Percentiles rank a stretch among this genome's conserved stretches.
These are phyloP conservation scores for Colletotrichum limetticola DNA, from an alignment of 2,329 filamentous ascomycete genomes.

Conservation along the genomic window DNA sequence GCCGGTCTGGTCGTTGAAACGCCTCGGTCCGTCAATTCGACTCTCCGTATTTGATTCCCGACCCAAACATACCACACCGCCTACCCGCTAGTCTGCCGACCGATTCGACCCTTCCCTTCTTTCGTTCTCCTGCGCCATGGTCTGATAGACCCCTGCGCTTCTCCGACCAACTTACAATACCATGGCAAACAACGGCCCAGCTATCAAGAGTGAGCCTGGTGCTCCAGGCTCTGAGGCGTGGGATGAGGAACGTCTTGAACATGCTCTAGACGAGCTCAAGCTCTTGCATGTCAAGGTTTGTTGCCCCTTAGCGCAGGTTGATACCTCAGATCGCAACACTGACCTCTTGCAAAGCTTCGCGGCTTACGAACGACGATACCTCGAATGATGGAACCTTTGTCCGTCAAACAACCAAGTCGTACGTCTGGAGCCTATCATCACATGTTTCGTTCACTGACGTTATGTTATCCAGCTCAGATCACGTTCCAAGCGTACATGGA, in stretches of 20 bases:
- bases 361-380: conserved; percentile 61
- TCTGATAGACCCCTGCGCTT: background rate
- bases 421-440: conserved; percentile 40
- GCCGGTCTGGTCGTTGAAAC: background rate
- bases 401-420: conserved; percentile 62
- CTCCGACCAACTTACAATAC: background rate
- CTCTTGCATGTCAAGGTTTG: conserved; percentile 65
- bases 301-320: background rate
- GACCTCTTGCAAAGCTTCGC: conserved; percentile 50
- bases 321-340: conserved; percentile 10
- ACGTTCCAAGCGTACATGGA: conserved; percentile 59
- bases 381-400: conserved; percentile 62
- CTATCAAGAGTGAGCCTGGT: conserved; percentile 13
- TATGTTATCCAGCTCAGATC: conserved; percentile 57
- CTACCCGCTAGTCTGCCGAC: background rate
- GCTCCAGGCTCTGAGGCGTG: conserved; percentile 45
- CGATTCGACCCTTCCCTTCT: background rate
- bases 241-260: conserved; percentile 62
- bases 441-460: conserved; percentile 12
- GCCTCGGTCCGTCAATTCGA: background rate
- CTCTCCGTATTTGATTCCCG: background rate
- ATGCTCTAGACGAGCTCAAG: conserved; percentile 62
- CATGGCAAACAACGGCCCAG: conserved; percentile 32
- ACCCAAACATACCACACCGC: background rate
- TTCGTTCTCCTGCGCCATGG: background rate